Conservation (phyloP, 75 land plant species). For the Selaginella moellendorffii region DNA sequence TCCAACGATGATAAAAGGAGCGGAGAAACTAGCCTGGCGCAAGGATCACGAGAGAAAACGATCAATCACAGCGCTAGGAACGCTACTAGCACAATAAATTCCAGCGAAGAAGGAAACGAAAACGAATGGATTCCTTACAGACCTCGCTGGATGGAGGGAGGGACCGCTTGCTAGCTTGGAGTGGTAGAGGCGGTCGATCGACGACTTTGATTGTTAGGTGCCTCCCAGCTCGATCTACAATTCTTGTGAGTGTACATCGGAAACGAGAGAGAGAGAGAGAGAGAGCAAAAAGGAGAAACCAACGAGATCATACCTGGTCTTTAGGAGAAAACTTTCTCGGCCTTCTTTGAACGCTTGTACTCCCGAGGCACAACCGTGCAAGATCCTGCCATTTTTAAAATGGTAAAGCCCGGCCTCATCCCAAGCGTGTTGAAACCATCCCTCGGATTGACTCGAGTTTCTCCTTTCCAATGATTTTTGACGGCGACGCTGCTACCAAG, state of each 20-base stretch:
- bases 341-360: neutral
- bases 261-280: no score
- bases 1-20: neutral
- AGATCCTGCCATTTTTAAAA: neutral
- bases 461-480: neutral
- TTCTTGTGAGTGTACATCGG: neutral
- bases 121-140: no score
- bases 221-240: no score
- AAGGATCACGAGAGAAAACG: neutral
- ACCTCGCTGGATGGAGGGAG: neutral
- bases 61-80: neutral
- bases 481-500: neutral
- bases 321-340: neutral
- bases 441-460: neutral
- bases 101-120: no score
- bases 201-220: no score
- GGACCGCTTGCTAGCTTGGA: neutral
- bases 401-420: neutral
- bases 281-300: neutral
- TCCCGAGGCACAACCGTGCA: neutral
- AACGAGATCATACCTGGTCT: neutral
- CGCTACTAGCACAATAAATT: neutral
- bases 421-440: neutral
- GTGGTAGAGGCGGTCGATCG: no score
- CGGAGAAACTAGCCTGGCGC: neutral